Base-by-base conservation (phyloP, 208 protist species). In the Leishmania turanica region DNA sequence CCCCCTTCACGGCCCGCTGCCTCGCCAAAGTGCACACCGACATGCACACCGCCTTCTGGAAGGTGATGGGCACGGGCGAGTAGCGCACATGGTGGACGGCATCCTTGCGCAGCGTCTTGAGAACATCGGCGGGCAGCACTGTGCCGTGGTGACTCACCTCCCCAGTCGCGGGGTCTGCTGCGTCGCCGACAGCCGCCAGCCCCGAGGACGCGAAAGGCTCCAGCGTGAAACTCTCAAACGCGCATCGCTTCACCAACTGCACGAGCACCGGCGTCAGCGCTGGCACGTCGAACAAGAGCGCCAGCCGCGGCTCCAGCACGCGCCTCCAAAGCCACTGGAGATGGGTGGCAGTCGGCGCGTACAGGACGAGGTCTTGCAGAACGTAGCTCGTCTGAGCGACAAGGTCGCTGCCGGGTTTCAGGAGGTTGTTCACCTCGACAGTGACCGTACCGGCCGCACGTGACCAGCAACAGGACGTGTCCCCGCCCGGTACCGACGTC, bases 301-400 rank as follows among this genome's bases (percentile, higher is more conserved):
- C 54, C 71, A 98, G 83, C 3, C 80, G 83, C 31, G 86, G 88
- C 27, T 81, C 13, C 37, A 98, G 51, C 34, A 94, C 54, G 40
- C 84, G 76, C 37, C 84, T 79, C 92, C 91, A 98, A 21, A 98
- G 81, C 82, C 89, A 83, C 69, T 84, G 77, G 42, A 98, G 88
- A 68, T 96, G 91, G 56, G 87, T 66, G 17, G 87, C 86, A 15
- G 92, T 92, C 15, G 93, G 93, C 17, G 92, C 88, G 85, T 91
- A 96, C 49, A 95, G 85, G n/a, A 89, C 91, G 17, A 98, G 83
- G 76, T 96, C 93, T 47, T 97, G 95, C 76, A 98, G 81, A 17
- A 94, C 87, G 77, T 92, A 96, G 42, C 78, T 83, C 51, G 90
- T 89, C 53, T 83, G 83, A 6, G 81, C 87, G 27, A 85, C 83